These are phyloP conservation scores for Graphilbum fragrans DNA, from an alignment of 2,329 filamentous ascomycete species.

Conservation along the genomic window DNA sequence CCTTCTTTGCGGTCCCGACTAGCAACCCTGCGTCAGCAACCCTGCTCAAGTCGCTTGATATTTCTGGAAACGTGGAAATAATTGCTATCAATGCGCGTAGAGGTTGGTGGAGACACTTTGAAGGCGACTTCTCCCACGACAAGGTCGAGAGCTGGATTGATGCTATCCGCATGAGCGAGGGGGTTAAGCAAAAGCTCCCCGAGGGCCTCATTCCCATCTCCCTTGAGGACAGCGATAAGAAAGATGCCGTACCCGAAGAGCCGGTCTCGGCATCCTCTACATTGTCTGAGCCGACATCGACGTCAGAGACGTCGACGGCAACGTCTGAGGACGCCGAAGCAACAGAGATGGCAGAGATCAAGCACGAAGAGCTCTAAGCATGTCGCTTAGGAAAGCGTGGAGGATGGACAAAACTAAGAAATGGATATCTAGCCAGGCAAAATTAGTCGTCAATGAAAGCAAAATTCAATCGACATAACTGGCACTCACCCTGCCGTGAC, in stretches of 20 bases:
- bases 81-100: slow-evolving; percentile 77
- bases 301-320: slow-evolving; percentile 8
- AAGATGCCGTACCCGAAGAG: slow-evolving; percentile 7
- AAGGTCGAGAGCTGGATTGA: slow-evolving; percentile 81
- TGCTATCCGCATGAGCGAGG: slow-evolving; percentile 79
- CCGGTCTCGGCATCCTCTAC: slow-evolving; percentile 11
- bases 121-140: slow-evolving; percentile 43
- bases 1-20: slow-evolving; percentile 62
- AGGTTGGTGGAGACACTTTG: slow-evolving; percentile 72
- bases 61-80: slow-evolving; percentile 52
- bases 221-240: too few relatives aligned
- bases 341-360: not conserved
- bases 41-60: slow-evolving; percentile 48
- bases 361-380: slow-evolving; percentile 34
- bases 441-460: not conserved
- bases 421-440: too few relatives aligned
- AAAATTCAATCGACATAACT: not conserved
- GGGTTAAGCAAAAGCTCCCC: slow-evolving; percentile 64
- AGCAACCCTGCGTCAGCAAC: slow-evolving; percentile 42
- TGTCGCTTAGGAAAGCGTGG: too few relatives aligned
- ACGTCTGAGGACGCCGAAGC: slow-evolving; percentile 13
- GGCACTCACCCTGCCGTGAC: not conserved
- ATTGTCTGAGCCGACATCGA: slow-evolving; percentile 10
- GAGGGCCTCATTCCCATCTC: slow-evolving; percentile 35
- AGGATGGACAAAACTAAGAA: too few relatives aligned